phyloP scores from a whole-genome alignment of 139 green algal species.

The Edaphochlamys debaryana region DNA sequence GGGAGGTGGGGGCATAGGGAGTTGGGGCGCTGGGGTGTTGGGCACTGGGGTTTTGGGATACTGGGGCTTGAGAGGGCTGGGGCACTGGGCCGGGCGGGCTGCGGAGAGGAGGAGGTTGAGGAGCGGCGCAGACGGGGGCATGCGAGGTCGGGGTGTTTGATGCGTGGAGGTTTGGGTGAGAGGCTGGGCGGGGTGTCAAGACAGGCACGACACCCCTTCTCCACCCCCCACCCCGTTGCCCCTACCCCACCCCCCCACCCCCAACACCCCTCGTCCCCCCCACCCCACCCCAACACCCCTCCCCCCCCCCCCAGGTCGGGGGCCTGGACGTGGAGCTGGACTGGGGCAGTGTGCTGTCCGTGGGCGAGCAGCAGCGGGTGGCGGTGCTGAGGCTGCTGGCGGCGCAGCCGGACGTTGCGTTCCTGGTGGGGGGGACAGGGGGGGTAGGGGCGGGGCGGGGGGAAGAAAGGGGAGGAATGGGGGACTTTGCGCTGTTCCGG shows the following conservation, averaged over 20 bases:
- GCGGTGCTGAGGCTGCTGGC: constrained; percentile 85
- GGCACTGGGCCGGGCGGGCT: too few relatives aligned
- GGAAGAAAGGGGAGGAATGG: background rate
- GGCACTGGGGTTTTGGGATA: background rate
- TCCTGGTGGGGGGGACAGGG: constrained; percentile 48
- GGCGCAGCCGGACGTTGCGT: constrained; percentile 56
- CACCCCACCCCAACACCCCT: background rate
- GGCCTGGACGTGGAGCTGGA: constrained; percentile 78
- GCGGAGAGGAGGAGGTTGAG: too few relatives aligned
- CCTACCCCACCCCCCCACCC: too few relatives aligned
- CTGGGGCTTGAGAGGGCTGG: too few relatives aligned
- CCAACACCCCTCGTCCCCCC: background rate
- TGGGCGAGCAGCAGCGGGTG: constrained; percentile 92
- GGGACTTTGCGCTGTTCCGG: background rate
- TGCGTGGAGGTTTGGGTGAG: too few relatives aligned
- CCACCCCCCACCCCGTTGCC: too few relatives aligned
- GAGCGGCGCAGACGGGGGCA: too few relatives aligned
- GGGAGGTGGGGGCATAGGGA: background rate
- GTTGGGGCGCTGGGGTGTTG: background rate
- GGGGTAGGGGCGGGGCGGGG: background rate
- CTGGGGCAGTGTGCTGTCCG: constrained; percentile 70
- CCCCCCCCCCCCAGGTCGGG: constrained; percentile 47
- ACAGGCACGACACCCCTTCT: too few relatives aligned
- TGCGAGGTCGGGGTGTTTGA: too few relatives aligned
- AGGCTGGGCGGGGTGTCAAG: too few relatives aligned